phyloP scores from a whole-genome alignment of 495 filamentous ascomycete genomes.

The Neurospora sp. region DNA sequence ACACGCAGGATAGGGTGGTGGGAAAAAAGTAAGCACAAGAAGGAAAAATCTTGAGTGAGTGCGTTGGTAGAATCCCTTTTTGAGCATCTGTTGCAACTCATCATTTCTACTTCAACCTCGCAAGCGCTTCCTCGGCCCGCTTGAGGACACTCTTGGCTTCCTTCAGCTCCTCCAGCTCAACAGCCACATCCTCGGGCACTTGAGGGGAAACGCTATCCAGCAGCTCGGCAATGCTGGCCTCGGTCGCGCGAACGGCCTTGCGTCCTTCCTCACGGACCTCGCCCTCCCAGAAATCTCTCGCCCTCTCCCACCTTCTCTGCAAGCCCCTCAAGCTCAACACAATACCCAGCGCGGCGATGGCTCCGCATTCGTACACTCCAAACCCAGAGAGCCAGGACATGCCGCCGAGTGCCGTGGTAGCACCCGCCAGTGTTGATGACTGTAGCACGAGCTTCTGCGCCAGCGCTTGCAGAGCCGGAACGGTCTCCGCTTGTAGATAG shows the following conservation, averaged over 20 bases:
- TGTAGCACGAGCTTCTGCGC: constrained; percentile 70
- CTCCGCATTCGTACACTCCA: constrained; percentile 62
- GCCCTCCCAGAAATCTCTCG: constrained; percentile 59
- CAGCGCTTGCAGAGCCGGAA: constrained; percentile 68
- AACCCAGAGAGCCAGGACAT: constrained; percentile 56
- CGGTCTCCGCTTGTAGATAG: constrained; percentile 49
- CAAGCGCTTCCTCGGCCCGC: constrained; percentile 31
- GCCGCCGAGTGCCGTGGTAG: constrained; percentile 52
- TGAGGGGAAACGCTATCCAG: constrained; percentile 32
- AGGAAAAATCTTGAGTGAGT: background rate
- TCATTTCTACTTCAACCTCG: constrained; percentile 4
- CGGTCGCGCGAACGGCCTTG: constrained; percentile 56
- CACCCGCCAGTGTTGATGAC: constrained; percentile 54
- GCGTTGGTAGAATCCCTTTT: background rate
- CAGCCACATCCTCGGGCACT: constrained; percentile 16
- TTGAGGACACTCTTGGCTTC: constrained; percentile 46
- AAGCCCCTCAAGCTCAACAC: constrained; percentile 62
- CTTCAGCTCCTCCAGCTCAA: constrained; percentile 30
- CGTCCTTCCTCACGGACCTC: constrained; percentile 74
- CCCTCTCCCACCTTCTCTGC: constrained; percentile 70
- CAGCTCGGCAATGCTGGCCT: constrained; percentile 49
- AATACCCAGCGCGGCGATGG: constrained; percentile 67
- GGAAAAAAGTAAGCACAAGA: background rate
- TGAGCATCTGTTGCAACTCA: background rate
- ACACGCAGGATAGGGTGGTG: background rate